phyloP scores from a whole-genome alignment of 1,284 basidiomycete genomes.

The Gomphus sp. region DNA sequence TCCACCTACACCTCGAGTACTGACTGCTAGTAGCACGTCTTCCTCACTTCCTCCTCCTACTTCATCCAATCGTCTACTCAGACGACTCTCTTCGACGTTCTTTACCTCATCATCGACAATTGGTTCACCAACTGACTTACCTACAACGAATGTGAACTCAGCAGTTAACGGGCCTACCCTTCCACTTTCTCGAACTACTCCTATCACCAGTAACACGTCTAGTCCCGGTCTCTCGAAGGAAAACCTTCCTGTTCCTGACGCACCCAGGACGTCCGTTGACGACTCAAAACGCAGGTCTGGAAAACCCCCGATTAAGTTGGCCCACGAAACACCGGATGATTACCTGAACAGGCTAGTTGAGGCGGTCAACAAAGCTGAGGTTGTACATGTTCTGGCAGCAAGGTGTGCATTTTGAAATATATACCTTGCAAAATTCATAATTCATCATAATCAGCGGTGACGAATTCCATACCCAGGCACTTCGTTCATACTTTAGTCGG shows the following conservation, averaged over 20 bases:
- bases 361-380: constrained; percentile 65
- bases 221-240: constrained; percentile 3
- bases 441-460: constrained; percentile 45
- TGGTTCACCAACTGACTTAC: background rate
- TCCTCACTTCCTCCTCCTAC: constrained; percentile 50
- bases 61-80: constrained; percentile 55
- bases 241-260: background rate
- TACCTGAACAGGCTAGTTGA: constrained; percentile 59
- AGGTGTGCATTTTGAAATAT: constrained; percentile 40
- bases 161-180: background rate
- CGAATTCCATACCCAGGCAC: constrained; percentile 60
- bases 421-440: background rate
- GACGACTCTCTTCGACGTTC: constrained; percentile 60
- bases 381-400: constrained; percentile 72
- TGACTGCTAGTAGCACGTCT: constrained; percentile 15
- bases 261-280: background rate
- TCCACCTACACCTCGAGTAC: constrained; percentile 11
- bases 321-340: constrained; percentile 60
- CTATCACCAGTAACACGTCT: constrained; percentile 1
- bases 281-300: background rate
- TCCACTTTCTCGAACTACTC: background rate
- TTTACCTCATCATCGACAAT: constrained; percentile 32
- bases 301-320: constrained; percentile 34
- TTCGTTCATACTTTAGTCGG: constrained; percentile 63
- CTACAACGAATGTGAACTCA: background rate